Evolutionary conservation across 2,329 filamentous ascomycete genomes (phyloP).

Genomic region (Cordyceps cicadae): DNA sequence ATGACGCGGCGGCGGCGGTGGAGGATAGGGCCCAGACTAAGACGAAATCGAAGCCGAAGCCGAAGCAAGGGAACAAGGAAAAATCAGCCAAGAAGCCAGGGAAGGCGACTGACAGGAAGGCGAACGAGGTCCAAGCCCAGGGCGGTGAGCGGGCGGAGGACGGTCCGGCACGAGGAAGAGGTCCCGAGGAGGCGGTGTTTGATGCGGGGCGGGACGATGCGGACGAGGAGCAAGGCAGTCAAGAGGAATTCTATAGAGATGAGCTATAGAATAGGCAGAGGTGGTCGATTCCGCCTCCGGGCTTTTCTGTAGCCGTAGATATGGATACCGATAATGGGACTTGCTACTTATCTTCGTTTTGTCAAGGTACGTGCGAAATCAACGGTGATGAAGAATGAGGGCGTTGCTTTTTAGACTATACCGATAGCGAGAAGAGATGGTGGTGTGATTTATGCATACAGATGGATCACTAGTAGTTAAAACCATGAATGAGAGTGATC

Average conservation of each 20-base stretch:
- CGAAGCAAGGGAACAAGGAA: not conserved
- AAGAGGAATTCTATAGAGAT: constrained; percentile 46
- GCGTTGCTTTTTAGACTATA: not conserved
- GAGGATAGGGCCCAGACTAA: not conserved
- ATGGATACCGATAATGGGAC: too few species aligned
- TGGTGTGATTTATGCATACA: not conserved
- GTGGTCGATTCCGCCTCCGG: too few species aligned
- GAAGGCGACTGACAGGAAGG: not conserved
- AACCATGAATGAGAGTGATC: too few species aligned
- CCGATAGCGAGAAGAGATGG: not conserved
- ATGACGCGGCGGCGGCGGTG: constrained; percentile 15
- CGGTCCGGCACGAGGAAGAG: not conserved
- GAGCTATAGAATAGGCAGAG: constrained; percentile 32
- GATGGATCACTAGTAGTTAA: too few species aligned
- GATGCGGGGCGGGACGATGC: not conserved
- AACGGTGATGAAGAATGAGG: too few species aligned
- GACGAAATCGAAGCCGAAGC: constrained; percentile 5
- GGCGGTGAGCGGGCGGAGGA: not conserved
- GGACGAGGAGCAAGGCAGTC: constrained; percentile 31
- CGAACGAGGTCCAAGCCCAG: not conserved
- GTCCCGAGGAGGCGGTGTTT: constrained; percentile 7
- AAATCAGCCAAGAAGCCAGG: constrained; percentile 11
- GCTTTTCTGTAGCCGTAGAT: too few species aligned
- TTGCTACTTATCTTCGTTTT: too few species aligned
- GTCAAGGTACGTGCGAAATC: too few species aligned